Conservation (phyloP, 139 green algal genomes). For the Tetradesmus lagerheimii region DNA sequence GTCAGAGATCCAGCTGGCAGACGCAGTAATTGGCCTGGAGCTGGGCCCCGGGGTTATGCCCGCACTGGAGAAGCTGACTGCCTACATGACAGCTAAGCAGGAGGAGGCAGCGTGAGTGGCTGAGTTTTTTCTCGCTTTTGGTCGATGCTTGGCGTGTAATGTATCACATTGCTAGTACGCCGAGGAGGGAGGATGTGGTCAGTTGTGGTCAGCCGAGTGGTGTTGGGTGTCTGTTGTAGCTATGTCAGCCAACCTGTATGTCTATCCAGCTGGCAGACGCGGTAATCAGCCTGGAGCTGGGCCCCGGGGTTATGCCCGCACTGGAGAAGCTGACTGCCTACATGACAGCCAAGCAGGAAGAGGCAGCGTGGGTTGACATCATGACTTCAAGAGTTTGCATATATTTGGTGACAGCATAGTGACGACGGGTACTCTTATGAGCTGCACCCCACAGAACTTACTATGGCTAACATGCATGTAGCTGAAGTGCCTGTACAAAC, state of each 20-base stretch:
- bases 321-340: neutral
- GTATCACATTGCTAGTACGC: too few relatives aligned
- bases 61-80: neutral
- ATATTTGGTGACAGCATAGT: too few relatives aligned
- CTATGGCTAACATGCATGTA: too few relatives aligned
- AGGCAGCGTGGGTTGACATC: neutral
- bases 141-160: too few relatives aligned
- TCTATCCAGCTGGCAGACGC: conserved; percentile 31
- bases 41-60: conserved; percentile 29
- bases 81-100: conserved; percentile 13
- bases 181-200: too few relatives aligned
- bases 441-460: too few relatives aligned
- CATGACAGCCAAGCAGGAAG: neutral
- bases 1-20: conserved; percentile 37
- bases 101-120: neutral
- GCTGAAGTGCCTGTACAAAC: too few relatives aligned
- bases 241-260: too few relatives aligned
- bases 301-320: conserved; percentile 6
- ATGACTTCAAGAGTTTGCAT: neutral
- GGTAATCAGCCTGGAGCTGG: conserved; percentile 44
- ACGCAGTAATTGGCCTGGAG: conserved; percentile 39
- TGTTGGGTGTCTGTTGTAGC: too few relatives aligned
- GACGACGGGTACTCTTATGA: too few relatives aligned
- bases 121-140: too few relatives aligned
- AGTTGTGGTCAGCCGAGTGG: too few relatives aligned